Evolutionary conservation across 441 rosid species (phyloP).

Genomic region (Arabidopsis hybrid): DNA sequence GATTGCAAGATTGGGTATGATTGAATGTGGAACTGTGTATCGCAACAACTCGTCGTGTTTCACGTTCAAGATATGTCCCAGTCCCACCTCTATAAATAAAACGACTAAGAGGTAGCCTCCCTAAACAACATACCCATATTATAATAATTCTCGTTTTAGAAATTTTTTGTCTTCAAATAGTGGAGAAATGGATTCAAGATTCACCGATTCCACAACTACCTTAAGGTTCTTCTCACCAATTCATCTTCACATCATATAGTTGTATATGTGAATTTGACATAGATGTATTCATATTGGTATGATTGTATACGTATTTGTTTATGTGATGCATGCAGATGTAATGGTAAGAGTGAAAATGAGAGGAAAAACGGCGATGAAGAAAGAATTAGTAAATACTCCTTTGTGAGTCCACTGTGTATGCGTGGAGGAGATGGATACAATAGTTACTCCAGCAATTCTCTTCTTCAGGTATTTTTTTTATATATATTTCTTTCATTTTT

Average conservation of each 20-base stretch:
- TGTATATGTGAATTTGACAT: slow-evolving; percentile 6
- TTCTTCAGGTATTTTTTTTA: neutral
- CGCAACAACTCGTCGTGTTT: slow-evolving; percentile 30
- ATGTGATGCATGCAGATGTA: slow-evolving; percentile 7
- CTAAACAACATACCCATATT: neutral
- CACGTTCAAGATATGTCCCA: slow-evolving; percentile 32
- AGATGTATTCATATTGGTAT: neutral
- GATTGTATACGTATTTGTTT: neutral
- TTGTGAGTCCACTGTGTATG: neutral
- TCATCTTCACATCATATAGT: slow-evolving; percentile 15
- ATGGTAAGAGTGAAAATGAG: neutral
- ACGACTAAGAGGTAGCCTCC: neutral
- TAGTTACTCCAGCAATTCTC: no score
- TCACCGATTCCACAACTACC: slow-evolving; percentile 1
- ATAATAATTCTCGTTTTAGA: neutral
- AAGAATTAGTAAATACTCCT: neutral
- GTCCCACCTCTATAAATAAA: slow-evolving; percentile 31
- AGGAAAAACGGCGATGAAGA: slow-evolving; percentile 7
- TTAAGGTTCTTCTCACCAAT: slow-evolving; percentile 26
- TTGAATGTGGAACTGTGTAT: neutral
- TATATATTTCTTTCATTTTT: neutral
- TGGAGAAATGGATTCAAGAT: slow-evolving; percentile 27
- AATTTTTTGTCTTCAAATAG: neutral
- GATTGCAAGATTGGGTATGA: slow-evolving; percentile 1
- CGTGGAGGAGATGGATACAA: no score